These are phyloP conservation scores for Fusarium lyarnte DNA, from an alignment of 2,329 filamentous ascomycete genomes.

Conservation along the genomic window DNA sequence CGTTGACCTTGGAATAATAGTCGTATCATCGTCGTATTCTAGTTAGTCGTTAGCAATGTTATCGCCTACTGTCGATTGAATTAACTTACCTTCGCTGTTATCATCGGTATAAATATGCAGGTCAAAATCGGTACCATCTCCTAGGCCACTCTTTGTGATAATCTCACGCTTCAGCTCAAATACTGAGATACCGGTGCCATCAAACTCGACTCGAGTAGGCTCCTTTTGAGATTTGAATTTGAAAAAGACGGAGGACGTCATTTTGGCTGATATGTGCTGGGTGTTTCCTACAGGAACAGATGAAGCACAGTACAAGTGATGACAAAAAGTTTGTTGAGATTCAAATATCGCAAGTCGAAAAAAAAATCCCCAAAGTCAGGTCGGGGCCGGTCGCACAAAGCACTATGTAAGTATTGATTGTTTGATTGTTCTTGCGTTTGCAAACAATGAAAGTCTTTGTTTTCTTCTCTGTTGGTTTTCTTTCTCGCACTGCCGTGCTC, in stretches of 20 bases:
- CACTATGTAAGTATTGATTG: slow-evolving; percentile 48
- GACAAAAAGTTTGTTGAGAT: slow-evolving; percentile 35
- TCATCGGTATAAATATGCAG: slow-evolving; percentile 94
- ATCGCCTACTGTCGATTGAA: not conserved
- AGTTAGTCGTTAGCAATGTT: slow-evolving; percentile 43
- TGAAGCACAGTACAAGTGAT: slow-evolving; percentile 37
- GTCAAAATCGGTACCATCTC: slow-evolving; percentile 96
- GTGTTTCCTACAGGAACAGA: slow-evolving; percentile 43
- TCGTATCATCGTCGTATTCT: slow-evolving; percentile 98
- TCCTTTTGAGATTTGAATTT: slow-evolving; percentile 99
- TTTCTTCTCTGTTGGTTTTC: slow-evolving; percentile 45
- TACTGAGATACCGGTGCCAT: slow-evolving; percentile 96
- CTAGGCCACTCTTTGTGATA: slow-evolving; percentile 90
- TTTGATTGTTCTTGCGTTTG: slow-evolving; percentile 40
- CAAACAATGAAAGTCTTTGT: slow-evolving; percentile 39
- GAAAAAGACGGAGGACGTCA: slow-evolving; percentile 99
- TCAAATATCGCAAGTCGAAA: slow-evolving; percentile 31
- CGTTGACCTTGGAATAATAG: slow-evolving; percentile 94
- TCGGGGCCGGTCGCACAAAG: slow-evolving; percentile 41
- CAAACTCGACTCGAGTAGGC: slow-evolving; percentile 91
- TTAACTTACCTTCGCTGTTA: slow-evolving; percentile 80
- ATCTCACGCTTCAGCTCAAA: slow-evolving; percentile 99
- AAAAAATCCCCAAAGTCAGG: slow-evolving; percentile 27
- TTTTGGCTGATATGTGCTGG: slow-evolving; percentile 57
- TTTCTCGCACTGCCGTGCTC: slow-evolving; percentile 52